These are phyloP conservation scores for Aspergillus sp. DNA, from an alignment of 2,329 filamentous ascomycete genomes.

Conservation along the genomic window DNA sequence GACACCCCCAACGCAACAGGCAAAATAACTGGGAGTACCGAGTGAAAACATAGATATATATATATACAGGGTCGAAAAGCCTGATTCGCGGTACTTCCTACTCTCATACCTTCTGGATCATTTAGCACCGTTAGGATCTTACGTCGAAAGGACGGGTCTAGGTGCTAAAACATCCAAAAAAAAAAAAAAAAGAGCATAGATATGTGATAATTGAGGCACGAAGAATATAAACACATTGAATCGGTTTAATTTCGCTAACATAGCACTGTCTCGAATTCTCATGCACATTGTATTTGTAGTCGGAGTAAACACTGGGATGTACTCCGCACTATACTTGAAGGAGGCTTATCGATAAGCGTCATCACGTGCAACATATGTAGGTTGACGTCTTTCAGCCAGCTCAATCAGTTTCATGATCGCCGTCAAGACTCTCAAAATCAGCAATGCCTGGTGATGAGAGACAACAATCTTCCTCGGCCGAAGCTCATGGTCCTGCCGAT, in stretches of 20 bases:
- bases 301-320: background rate
- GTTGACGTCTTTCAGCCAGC: conserved; percentile 24
- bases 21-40: too few relatives aligned
- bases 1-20: too few relatives aligned
- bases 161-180: too few relatives aligned
- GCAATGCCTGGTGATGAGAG: conserved; percentile 45
- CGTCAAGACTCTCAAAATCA: conserved; percentile 28
- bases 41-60: too few relatives aligned
- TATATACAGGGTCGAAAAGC: too few relatives aligned
- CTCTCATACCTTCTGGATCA: too few relatives aligned
- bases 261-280: background rate
- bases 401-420: conserved; percentile 14
- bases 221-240: background rate
- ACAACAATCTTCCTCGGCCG: conserved; percentile 33
- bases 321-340: background rate
- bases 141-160: too few relatives aligned
- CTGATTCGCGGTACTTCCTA: too few relatives aligned
- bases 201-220: too few relatives aligned
- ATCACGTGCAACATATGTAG: conserved; percentile 16
- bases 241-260: too few relatives aligned
- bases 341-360: conserved; percentile 24
- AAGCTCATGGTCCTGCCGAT: conserved; percentile 27
- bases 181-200: too few relatives aligned
- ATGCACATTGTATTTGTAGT: background rate
- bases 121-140: too few relatives aligned